phyloP scores from a whole-genome alignment of 768 basidiomycete genomes.

The Coprinellus micaceus region DNA sequence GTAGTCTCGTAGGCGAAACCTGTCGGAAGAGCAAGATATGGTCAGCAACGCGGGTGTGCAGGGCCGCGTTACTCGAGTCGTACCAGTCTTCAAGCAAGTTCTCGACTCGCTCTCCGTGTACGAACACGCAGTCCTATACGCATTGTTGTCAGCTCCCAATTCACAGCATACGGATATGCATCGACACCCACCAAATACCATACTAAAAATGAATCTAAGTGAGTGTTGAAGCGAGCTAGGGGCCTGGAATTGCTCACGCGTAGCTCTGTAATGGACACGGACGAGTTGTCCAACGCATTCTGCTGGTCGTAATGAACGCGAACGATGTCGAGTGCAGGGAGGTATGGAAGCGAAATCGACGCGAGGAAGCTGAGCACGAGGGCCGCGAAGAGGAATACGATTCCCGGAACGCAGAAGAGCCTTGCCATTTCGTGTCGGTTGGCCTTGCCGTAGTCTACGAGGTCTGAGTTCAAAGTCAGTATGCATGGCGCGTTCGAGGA shows the following conservation, averaged over 20 bases:
- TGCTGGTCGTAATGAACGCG: conserved; percentile 47
- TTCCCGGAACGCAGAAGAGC: conserved; percentile 58
- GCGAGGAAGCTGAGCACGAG: conserved; percentile 65
- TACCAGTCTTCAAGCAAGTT: conserved; percentile 49
- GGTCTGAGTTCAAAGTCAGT: neutral
- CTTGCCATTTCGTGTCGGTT: conserved; percentile 38
- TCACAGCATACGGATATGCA: neutral
- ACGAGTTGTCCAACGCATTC: conserved; percentile 21
- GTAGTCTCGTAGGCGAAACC: conserved; percentile 58
- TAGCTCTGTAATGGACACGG: conserved; percentile 35
- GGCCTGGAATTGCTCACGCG: conserved; percentile 43
- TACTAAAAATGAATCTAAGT: conserved; percentile 38
- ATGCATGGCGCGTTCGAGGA: neutral
- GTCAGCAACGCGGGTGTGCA: neutral
- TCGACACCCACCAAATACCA: conserved; percentile 62
- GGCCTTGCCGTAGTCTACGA: neutral
- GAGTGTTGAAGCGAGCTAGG: conserved; percentile 1
- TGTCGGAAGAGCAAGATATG: conserved; percentile 16
- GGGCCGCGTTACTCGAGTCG: too few relatives aligned
- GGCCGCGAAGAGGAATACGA: conserved; percentile 52
- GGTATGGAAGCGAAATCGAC: conserved; percentile 67
- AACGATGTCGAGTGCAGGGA: conserved; percentile 63
- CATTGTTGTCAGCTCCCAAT: neutral
- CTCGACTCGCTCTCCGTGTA: conserved; percentile 40
- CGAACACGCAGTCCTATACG: conserved; percentile 58